Percentiles rank a stretch among this genome's conserved stretches.
phyloP scores from a whole-genome alignment of 495 filamentous ascomycete species.

The Podospora sp. region DNA sequence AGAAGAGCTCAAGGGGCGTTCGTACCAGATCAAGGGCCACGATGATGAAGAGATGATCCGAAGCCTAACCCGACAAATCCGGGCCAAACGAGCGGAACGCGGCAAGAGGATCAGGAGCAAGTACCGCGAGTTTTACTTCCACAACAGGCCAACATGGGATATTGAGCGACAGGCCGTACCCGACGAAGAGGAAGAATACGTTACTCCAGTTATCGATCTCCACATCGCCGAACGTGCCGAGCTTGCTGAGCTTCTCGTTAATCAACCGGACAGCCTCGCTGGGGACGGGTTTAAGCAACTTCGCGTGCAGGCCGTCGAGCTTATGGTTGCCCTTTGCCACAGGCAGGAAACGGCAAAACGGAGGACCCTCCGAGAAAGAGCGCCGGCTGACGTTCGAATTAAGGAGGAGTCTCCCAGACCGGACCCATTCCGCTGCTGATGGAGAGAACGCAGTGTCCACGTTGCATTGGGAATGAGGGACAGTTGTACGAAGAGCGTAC shows the following conservation, averaged over 20 bases:
- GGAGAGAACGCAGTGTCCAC: not conserved
- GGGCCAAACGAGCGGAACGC: conserved; percentile 20
- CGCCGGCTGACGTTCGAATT: too few relatives aligned
- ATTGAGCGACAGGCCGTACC: conserved; percentile 20
- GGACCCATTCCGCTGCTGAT: not conserved
- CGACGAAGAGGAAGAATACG: conserved; percentile 23
- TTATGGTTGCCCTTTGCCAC: conserved; percentile 14
- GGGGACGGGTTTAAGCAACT: conserved; percentile 19
- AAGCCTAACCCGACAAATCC: conserved; percentile 18
- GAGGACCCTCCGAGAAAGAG: too few relatives aligned
- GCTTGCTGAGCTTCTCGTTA: conserved; percentile 18
- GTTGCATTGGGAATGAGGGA: not conserved
- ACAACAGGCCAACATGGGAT: conserved; percentile 35
- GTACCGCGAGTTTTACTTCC: conserved; percentile 33
- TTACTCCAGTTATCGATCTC: conserved; percentile 11
- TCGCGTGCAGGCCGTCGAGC: conserved; percentile 24
- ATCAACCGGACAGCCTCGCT: conserved; percentile 19
- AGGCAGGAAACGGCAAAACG: conserved; percentile 16
- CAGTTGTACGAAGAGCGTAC: not conserved
- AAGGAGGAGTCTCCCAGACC: too few relatives aligned
- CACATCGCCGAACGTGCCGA: conserved; percentile 6
- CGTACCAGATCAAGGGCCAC: conserved; percentile 22
- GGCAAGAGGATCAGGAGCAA: conserved; percentile 19
- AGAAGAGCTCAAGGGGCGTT: conserved; percentile 28
- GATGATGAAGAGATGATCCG: conserved; percentile 21